A percentile compares a stretch with the other conserved stretches of the same genome.
These are phyloP conservation scores for Lecanoromycetidae sp. DNA, from an alignment of 2,329 filamentous ascomycete genomes.

Conservation along the genomic window DNA sequence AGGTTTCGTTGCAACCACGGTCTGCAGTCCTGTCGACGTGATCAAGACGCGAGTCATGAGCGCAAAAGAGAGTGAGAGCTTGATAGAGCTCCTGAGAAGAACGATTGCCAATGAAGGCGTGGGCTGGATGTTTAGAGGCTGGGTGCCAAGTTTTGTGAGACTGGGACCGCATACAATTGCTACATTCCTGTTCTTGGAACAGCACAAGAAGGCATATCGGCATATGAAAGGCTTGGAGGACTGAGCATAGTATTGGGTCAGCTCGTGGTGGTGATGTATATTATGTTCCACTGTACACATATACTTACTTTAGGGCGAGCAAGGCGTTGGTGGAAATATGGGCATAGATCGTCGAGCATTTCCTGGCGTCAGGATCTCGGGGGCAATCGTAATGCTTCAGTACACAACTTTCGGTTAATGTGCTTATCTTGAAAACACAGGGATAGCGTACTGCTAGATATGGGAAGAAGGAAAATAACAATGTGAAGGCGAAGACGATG, in stretches of 20 bases:
- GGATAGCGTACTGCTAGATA: too few species aligned
- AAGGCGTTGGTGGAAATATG: neutral
- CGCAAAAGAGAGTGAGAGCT: constrained; percentile 34
- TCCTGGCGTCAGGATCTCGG: neutral
- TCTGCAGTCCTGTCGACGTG: constrained; percentile 56
- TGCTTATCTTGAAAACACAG: too few species aligned
- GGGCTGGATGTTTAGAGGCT: constrained; percentile 54
- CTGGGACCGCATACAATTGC: constrained; percentile 54
- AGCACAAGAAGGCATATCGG: constrained; percentile 54
- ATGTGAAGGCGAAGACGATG: too few species aligned
- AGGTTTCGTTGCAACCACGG: constrained; percentile 54
- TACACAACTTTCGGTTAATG: too few species aligned
- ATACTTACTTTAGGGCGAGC: neutral
- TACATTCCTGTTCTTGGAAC: constrained; percentile 55
- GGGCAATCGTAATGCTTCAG: too few species aligned
- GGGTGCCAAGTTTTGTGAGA: constrained; percentile 55
- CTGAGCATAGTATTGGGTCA: neutral
- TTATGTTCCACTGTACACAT: neutral
- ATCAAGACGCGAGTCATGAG: constrained; percentile 57
- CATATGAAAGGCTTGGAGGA: constrained; percentile 26
- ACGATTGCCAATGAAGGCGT: constrained; percentile 47
- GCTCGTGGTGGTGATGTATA: neutral
- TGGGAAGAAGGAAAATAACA: too few species aligned
- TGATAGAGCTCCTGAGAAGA: constrained; percentile 39
- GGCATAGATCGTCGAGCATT: neutral